A percentile compares a stretch with the other conserved stretches of the same genome.
phyloP scores from a whole-genome alignment of 2,329 filamentous ascomycete species.

The Alternaria alternata region DNA sequence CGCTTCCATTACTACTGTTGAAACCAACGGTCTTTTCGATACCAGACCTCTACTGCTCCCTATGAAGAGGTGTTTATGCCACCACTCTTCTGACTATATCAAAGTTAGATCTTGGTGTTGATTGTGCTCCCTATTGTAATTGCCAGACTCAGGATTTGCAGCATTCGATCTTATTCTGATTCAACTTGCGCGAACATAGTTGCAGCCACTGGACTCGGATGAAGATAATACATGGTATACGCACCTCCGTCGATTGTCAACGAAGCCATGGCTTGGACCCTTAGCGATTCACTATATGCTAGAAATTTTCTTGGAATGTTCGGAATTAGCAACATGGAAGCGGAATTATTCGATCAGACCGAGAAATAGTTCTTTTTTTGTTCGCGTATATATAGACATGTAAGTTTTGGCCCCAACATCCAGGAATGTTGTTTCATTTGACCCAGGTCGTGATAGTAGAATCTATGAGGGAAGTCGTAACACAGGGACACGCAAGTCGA shows the following conservation, averaged over 20 bases:
- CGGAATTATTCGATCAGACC: accelerated
- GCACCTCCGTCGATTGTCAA: too few relatives aligned
- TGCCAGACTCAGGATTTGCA: neutral
- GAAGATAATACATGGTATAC: neutral
- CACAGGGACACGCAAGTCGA: neutral
- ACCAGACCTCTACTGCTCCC: neutral
- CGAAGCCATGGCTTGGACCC: neutral
- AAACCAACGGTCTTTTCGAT: neutral
- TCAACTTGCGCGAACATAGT: neutral
- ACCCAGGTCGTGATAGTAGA: too few relatives aligned
- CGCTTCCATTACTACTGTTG: neutral
- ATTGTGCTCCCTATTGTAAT: neutral
- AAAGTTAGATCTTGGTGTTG: neutral
- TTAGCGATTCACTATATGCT: neutral
- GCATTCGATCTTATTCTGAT: neutral
- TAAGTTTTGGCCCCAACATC: neutral
- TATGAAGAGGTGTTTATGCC: neutral
- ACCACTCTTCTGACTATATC: neutral
- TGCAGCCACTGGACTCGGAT: neutral
- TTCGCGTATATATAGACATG: neutral
- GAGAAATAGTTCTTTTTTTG: neutral
- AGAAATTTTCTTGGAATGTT: neutral
- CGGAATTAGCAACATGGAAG: neutral
- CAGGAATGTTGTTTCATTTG: neutral
- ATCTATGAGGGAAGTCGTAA: neutral